Evolutionary conservation across 441 rosid species (phyloP).

Genomic region (Breynia disticha): DNA sequence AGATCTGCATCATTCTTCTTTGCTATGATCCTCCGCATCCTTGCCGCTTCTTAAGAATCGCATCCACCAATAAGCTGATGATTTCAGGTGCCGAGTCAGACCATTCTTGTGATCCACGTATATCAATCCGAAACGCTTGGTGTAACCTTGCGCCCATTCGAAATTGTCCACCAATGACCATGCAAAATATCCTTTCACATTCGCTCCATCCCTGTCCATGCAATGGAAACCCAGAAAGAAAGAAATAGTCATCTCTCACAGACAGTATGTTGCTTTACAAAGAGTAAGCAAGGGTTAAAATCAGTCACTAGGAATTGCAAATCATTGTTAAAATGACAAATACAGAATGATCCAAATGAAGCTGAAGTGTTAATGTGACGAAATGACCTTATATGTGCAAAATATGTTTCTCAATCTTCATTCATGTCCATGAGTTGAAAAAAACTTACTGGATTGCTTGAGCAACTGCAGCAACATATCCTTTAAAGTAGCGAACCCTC

Average conservation of each 20-base stretch:
- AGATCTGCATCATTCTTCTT: constrained; percentile 28
- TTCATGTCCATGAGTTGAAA: background rate
- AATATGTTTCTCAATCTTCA: background rate
- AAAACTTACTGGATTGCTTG: constrained; percentile 61
- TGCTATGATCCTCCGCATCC: constrained; percentile 26
- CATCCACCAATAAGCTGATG: constrained; percentile 83
- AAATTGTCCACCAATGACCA: constrained; percentile 88
- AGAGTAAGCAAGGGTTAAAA: too few species aligned
- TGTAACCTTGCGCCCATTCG: constrained; percentile 85
- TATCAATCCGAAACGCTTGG: constrained; percentile 75
- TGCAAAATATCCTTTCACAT: constrained; percentile 80
- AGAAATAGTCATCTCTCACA: background rate
- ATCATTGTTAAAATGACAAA: background rate
- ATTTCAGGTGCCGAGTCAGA: constrained; percentile 61
- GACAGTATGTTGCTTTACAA: too few species aligned
- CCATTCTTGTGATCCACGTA: constrained; percentile 80
- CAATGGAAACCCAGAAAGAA: background rate
- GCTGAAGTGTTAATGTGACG: background rate
- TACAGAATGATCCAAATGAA: background rate
- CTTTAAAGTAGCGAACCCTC: constrained; percentile 54
- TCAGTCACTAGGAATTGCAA: background rate
- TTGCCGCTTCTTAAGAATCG: constrained; percentile 42
- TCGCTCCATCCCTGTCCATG: constrained; percentile 57
- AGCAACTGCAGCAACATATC: constrained; percentile 61
- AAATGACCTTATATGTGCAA: too few species aligned